Conservation (phyloP, 2,329 filamentous ascomycete species). For the Aspergillus melleus region DNA sequence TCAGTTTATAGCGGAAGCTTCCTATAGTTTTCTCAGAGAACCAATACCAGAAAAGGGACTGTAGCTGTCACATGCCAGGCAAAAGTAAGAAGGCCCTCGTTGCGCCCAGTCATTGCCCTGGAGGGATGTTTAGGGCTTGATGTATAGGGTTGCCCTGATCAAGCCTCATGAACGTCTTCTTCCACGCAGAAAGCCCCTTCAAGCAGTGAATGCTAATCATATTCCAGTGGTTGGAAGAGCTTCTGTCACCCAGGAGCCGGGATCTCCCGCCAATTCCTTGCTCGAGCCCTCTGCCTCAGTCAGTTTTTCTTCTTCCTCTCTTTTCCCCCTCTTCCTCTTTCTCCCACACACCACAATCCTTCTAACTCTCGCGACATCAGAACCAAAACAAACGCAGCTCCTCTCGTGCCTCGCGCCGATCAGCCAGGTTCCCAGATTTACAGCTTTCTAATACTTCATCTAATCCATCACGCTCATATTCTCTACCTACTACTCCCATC, state of each 20-base stretch:
- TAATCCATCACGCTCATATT: constrained; percentile 20
- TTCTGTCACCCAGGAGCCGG: constrained; percentile 19
- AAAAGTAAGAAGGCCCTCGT: constrained; percentile 6
- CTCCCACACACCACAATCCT: not conserved
- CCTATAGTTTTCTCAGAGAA: not conserved
- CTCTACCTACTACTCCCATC: constrained; percentile 23
- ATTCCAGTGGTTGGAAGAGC: constrained; percentile 21
- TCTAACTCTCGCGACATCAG: constrained; percentile 5
- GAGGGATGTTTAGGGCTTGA: constrained; percentile 4
- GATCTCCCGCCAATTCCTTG: constrained; percentile 16
- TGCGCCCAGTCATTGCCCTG: not conserved
- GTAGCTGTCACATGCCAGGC: not conserved
- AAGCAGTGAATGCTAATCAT: constrained; percentile 9
- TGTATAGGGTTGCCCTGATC: not conserved
- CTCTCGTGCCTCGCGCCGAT: constrained; percentile 21
- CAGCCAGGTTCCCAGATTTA: constrained; percentile 17
- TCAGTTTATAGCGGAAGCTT: not conserved
- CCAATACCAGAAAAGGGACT: not conserved
- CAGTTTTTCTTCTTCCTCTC: constrained; percentile 12
- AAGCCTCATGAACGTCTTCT: constrained; percentile 2
- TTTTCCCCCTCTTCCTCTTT: constrained; percentile 5
- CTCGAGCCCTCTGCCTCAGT: constrained; percentile 9
- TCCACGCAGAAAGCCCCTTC: not conserved
- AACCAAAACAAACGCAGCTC: constrained; percentile 18
- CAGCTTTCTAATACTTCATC: constrained; percentile 4